A percentile compares a stretch with the other conserved stretches of the same genome.
Evolutionary conservation across 1,284 basidiomycete genomes (phyloP).

Genomic region (Prillingera fragicola): DNA sequence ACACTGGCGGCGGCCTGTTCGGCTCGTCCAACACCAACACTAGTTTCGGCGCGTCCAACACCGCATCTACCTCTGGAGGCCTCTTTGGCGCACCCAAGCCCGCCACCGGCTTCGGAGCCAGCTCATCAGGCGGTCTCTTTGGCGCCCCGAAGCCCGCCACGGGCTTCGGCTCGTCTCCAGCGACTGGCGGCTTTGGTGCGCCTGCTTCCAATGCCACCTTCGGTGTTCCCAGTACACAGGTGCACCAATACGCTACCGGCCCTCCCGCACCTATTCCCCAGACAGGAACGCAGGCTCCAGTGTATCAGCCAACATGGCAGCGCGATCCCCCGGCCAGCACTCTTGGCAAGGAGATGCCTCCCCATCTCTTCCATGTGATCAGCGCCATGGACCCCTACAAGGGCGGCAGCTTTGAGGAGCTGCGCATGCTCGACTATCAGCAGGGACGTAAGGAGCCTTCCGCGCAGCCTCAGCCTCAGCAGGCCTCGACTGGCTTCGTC

Average conservation of each 20-base stretch:
- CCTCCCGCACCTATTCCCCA: constrained; percentile 28
- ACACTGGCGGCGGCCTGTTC: constrained; percentile 31
- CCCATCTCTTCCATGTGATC: constrained; percentile 44
- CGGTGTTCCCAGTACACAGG: constrained; percentile 15
- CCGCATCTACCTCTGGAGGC: constrained; percentile 15
- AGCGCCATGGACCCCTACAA: constrained; percentile 41
- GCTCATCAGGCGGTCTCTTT: constrained; percentile 34
- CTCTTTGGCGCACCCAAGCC: constrained; percentile 27
- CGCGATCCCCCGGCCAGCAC: constrained; percentile 28
- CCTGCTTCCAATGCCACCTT: constrained; percentile 6
- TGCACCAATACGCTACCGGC: constrained; percentile 26
- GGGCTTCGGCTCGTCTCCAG: constrained; percentile 41
- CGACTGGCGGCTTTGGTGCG: constrained; percentile 37
- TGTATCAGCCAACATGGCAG: constrained; percentile 43
- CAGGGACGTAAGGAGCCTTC: constrained; percentile 55
- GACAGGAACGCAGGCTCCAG: constrained; percentile 36
- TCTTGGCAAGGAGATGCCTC: constrained; percentile 19
- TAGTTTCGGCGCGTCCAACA: constrained; percentile 1
- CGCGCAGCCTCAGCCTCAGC: constrained; percentile 4
- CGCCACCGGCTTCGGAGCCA: constrained; percentile 42
- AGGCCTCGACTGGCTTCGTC: constrained; percentile 39
- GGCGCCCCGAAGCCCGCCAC: constrained; percentile 25
- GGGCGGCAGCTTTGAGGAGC: constrained; percentile 43
- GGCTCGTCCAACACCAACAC: constrained; percentile 14
- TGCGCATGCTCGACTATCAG: constrained; percentile 52